Evolutionary conservation across 2,329 filamentous ascomycete species (phyloP).

Genomic region (Sarocladiaceae sp.): DNA sequence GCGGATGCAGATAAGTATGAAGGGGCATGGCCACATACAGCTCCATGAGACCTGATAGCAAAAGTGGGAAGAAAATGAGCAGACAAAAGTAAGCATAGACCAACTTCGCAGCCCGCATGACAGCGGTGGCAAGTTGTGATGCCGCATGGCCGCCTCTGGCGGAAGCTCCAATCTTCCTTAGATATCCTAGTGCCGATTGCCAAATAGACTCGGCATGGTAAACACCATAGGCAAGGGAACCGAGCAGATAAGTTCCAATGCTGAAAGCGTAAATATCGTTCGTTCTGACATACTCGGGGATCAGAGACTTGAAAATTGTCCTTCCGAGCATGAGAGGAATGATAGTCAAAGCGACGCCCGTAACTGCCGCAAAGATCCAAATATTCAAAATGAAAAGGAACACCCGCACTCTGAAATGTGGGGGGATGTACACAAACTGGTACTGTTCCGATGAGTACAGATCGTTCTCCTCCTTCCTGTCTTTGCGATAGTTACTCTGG

Average conservation of each 20-base stretch:
- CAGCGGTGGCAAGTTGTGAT: conserved; percentile 19
- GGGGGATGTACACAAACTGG: conserved; percentile 75
- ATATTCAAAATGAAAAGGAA: conserved; percentile 83
- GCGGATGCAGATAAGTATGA: conserved; percentile 66
- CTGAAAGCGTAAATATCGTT: conserved; percentile 98
- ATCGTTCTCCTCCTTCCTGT: conserved; percentile 49
- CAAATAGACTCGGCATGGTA: conserved; percentile 45
- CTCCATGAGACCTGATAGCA: conserved; percentile 77
- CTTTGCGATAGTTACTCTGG: conserved; percentile 55
- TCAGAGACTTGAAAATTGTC: conserved; percentile 65
- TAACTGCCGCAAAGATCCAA: conserved; percentile 88
- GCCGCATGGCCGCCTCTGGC: not conserved
- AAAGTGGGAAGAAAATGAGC: conserved; percentile 72
- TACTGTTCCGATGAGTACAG: conserved; percentile 56
- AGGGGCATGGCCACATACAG: conserved; percentile 85
- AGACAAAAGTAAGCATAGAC: conserved; percentile 74
- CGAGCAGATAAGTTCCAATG: conserved; percentile 79
- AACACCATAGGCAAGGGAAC: conserved; percentile 59
- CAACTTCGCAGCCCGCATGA: conserved; percentile 40
- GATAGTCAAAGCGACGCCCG: conserved; percentile 81
- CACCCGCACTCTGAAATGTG: conserved; percentile 75
- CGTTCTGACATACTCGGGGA: conserved; percentile 68
- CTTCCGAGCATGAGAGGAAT: conserved; percentile 83
- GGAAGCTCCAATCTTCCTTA: not conserved
- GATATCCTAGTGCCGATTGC: conserved; percentile 23